Evolutionary conservation across 768 basidiomycete species (phyloP).

Genomic region (Panellus pusillus): DNA sequence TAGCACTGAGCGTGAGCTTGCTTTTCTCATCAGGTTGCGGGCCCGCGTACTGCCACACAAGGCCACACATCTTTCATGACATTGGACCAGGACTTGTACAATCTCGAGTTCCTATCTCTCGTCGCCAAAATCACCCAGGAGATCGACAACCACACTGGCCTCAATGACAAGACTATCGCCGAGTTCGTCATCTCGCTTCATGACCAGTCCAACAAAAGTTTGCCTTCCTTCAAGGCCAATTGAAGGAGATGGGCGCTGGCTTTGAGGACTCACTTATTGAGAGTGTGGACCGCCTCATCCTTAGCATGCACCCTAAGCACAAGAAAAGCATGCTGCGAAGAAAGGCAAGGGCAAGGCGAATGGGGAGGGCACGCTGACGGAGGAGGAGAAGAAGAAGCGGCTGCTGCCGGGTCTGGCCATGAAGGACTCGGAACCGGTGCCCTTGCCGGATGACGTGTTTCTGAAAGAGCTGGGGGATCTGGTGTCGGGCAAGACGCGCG

Average conservation of each 20-base stretch:
- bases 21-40: no score
- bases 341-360: slow-evolving; percentile 32
- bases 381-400: slow-evolving; percentile 76
- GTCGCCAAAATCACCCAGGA: slow-evolving; percentile 92
- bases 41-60: no score
- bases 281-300: slow-evolving; percentile 91
- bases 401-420: slow-evolving; percentile 89
- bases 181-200: slow-evolving; percentile 95
- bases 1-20: no score
- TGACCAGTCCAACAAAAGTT: slow-evolving; percentile 70
- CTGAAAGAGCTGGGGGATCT: slow-evolving; percentile 89
- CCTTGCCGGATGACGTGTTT: slow-evolving; percentile 72
- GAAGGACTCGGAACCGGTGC: slow-evolving; percentile 67
- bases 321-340: slow-evolving; percentile 62
- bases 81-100: slow-evolving; percentile 63
- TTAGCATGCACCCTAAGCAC: slow-evolving; percentile 94
- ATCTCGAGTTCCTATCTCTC: slow-evolving; percentile 90
- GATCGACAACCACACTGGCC: slow-evolving; percentile 80
- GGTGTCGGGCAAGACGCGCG: slow-evolving; percentile 65
- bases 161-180: slow-evolving; percentile 90
- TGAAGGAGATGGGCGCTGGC: slow-evolving; percentile 73
- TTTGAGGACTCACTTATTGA: slow-evolving; percentile 91
- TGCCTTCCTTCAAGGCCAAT: slow-evolving; percentile 80
- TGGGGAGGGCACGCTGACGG: slow-evolving; percentile 39
- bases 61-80: not conserved